phyloP scores from a whole-genome alignment of 2,329 filamentous ascomycete species.

The Aspergillus brunneoviolaceus region DNA sequence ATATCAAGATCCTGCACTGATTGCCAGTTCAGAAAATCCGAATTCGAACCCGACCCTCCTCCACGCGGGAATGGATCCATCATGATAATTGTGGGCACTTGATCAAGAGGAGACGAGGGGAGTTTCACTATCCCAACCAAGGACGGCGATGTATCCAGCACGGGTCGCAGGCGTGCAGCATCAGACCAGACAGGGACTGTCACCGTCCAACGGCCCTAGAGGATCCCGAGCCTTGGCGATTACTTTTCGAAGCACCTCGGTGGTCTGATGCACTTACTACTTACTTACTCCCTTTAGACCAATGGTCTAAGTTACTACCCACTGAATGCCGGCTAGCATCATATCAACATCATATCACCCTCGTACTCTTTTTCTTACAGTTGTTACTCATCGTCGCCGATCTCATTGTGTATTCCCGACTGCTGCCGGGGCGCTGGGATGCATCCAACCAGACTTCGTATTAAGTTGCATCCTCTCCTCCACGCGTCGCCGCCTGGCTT shows the following conservation, averaged over 20 bases:
- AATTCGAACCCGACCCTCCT: conserved; percentile 4
- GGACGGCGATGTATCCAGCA: background rate
- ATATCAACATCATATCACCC: background rate
- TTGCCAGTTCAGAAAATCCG: background rate
- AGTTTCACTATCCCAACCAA: conserved; percentile 3
- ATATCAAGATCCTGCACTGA: conserved; percentile 4
- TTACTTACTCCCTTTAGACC: background rate
- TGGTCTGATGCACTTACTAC: conserved; percentile 2
- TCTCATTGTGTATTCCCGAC: background rate
- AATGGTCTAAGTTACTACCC: background rate
- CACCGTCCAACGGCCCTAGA: conserved; percentile 3
- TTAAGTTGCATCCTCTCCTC: background rate
- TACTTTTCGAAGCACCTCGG: background rate
- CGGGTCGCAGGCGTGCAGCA: background rate
- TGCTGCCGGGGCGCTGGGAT: background rate
- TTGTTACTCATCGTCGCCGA: background rate
- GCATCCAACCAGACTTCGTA: background rate
- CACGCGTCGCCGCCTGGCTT: background rate
- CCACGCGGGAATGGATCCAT: conserved; percentile 9
- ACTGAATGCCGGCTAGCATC: background rate
- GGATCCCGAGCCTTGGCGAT: conserved; percentile 7
- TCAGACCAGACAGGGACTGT: conserved; percentile 5
- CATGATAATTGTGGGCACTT: conserved; percentile 2
- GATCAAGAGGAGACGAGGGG: conserved; percentile 1
- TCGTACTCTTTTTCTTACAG: background rate